phyloP scores from a whole-genome alignment of 2,329 filamentous ascomycete species.

The Salinomyces thailandicus region DNA sequence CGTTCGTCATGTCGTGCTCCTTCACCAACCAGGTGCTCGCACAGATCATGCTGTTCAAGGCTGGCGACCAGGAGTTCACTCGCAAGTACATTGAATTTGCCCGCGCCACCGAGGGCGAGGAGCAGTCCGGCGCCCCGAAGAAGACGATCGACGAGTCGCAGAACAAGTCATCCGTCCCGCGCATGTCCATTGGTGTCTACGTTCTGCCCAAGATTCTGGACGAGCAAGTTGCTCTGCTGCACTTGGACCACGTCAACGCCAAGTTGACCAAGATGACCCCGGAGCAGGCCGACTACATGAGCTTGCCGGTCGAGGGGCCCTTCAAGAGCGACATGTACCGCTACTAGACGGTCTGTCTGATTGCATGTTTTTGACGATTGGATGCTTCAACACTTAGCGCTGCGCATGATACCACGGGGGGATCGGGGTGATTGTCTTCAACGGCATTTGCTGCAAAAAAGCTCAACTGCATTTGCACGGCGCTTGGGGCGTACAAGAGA shows the following conservation, averaged over 20 bases:
- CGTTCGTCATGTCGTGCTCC: constrained; percentile 99
- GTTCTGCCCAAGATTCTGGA: constrained; percentile 98
- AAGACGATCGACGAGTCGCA: constrained; percentile 37
- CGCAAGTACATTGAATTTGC: constrained; percentile 95
- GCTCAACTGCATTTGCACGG: constrained; percentile 7
- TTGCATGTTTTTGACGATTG: not conserved
- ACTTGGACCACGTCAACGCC: constrained; percentile 86
- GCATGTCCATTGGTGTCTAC: constrained; percentile 80
- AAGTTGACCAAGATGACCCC: constrained; percentile 79
- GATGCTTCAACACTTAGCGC: constrained; percentile 10
- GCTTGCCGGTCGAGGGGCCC: constrained; percentile 73
- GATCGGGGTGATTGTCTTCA: constrained; percentile 7
- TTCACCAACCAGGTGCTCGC: constrained; percentile 99
- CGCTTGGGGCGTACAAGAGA: constrained; percentile 3
- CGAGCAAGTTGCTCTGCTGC: constrained; percentile 93
- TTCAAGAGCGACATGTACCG: constrained; percentile 92
- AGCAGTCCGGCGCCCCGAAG: constrained; percentile 15
- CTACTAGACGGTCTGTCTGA: constrained; percentile 44
- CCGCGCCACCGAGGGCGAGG: constrained; percentile 29
- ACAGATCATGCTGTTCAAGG: constrained; percentile 97
- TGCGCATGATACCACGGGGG: constrained; percentile 9
- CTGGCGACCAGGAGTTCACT: constrained; percentile 72
- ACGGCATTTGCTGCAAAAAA: constrained; percentile 5
- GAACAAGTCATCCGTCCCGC: constrained; percentile 50
- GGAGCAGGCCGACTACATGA: constrained; percentile 91